Evolutionary conservation across 352 stramenopile species (phyloP).

Genomic region (Globisporangium nagaii): DNA sequence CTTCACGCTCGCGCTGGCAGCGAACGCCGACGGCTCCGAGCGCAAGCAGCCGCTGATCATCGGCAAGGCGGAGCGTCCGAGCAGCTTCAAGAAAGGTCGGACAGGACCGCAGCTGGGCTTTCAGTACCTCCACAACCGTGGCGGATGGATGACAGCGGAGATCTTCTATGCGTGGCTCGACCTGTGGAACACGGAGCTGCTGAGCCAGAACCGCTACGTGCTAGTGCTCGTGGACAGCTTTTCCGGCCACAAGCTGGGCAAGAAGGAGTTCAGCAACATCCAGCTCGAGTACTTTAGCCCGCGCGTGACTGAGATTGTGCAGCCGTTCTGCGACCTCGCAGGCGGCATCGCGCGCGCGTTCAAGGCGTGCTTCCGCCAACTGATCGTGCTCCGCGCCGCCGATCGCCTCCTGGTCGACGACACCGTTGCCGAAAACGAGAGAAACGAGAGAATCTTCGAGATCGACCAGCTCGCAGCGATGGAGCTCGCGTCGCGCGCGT

Average conservation of each 20-base stretch:
- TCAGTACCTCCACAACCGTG: conserved; percentile 8
- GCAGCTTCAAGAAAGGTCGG: conserved; percentile 1
- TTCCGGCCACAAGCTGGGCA: conserved; percentile 4
- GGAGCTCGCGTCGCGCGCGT: conserved; percentile 10
- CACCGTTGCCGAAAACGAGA: not conserved
- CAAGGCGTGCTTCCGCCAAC: conserved; percentile 10
- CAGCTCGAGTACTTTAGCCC: conserved; percentile 11
- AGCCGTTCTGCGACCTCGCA: conserved; percentile 7
- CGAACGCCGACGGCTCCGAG: conserved; percentile 13
- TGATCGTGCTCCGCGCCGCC: conserved; percentile 8
- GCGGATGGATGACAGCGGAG: conserved; percentile 7
- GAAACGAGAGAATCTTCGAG: not conserved
- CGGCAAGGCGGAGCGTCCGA: conserved; percentile 1
- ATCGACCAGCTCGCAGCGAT: conserved; percentile 8
- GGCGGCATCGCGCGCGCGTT: conserved; percentile 14
- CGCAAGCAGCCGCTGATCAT: conserved; percentile 12
- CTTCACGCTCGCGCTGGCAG: conserved; percentile 12
- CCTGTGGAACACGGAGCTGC: conserved; percentile 7
- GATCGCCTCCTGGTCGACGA: conserved; percentile 2
- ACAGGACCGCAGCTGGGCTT: not conserved
- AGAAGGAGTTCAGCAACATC: conserved; percentile 7
- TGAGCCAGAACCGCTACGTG: conserved; percentile 7
- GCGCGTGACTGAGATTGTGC: not conserved
- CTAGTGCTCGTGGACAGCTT: conserved; percentile 11
- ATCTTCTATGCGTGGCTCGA: conserved; percentile 9